Evolutionary conservation across 495 filamentous ascomycete genomes (phyloP).

Genomic region (Podospora didyma): DNA sequence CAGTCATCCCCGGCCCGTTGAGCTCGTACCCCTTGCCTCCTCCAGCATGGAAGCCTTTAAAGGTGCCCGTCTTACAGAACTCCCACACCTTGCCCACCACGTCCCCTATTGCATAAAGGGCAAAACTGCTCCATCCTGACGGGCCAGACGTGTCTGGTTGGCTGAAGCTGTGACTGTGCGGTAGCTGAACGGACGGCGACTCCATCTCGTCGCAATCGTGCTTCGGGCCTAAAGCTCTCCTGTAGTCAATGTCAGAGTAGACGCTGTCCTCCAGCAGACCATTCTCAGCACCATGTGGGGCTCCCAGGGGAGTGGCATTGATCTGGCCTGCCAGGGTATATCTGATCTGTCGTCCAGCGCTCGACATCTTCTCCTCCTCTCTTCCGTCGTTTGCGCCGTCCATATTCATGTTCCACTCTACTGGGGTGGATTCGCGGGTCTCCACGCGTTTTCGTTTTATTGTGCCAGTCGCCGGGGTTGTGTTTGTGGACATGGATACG

Average conservation of each 20-base stretch:
- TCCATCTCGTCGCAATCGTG: conserved; percentile 24
- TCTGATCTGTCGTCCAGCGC: conserved; percentile 20
- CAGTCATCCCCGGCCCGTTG: conserved; percentile 14
- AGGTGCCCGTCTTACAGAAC: conserved; percentile 70
- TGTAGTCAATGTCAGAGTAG: conserved; percentile 53
- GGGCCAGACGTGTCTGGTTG: not conserved
- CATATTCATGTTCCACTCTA: conserved; percentile 30
- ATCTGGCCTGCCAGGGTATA: conserved; percentile 59
- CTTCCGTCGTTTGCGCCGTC: conserved; percentile 22
- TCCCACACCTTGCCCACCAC: conserved; percentile 77
- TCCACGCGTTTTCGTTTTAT: conserved; percentile 38
- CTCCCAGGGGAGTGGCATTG: conserved; percentile 52
- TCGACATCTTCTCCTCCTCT: conserved; percentile 16
- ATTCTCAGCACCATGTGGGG: conserved; percentile 41
- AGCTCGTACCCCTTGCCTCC: conserved; percentile 66
- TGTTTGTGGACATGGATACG: conserved; percentile 27
- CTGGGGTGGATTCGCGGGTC: conserved; percentile 30
- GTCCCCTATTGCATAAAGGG: conserved; percentile 42
- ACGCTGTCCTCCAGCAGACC: conserved; percentile 46
- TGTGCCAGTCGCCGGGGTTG: conserved; percentile 15
- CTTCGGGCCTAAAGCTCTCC: conserved; percentile 42
- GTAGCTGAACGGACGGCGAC: conserved; percentile 12
- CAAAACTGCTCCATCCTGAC: conserved; percentile 43
- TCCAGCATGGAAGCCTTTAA: conserved; percentile 81
- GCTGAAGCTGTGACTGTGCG: not conserved